Conservation (phyloP, 2,329 filamentous ascomycete genomes). For the Colletotrichum tropicale region DNA sequence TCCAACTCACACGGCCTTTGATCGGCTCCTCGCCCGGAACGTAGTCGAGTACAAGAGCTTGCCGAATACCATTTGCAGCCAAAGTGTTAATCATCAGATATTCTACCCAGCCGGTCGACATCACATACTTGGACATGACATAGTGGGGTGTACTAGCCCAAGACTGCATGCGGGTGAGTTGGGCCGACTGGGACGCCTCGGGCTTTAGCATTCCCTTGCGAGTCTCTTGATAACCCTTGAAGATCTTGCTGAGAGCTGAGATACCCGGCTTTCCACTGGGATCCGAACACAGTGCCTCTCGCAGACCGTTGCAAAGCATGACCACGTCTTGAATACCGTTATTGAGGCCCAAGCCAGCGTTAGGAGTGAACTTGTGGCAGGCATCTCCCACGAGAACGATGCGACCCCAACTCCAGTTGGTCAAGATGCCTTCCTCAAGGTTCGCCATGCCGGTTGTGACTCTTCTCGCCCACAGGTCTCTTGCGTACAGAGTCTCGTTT, state of each 20-base stretch:
- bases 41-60: not conserved
- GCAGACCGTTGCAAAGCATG: slow-evolving; percentile 30
- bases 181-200: not conserved
- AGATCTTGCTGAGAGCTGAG: not conserved
- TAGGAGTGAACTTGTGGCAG: slow-evolving; percentile 41
- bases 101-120: not conserved
- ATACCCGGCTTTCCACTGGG: not conserved
- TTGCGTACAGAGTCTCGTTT: slow-evolving; percentile 27
- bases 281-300: not conserved
- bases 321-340: slow-evolving; percentile 37
- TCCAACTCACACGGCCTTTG: not conserved
- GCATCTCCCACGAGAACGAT: slow-evolving; percentile 41
- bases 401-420: slow-evolving; percentile 36
- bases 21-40: not conserved
- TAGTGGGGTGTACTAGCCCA: not conserved
- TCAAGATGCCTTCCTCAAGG: slow-evolving; percentile 40
- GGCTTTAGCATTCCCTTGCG: not conserved
- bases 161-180: not conserved
- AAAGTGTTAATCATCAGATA: not conserved
- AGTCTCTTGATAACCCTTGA: not conserved
- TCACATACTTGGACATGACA: not conserved
- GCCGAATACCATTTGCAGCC: not conserved
- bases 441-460: slow-evolving; percentile 31
- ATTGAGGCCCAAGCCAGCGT: slow-evolving; percentile 37
- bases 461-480: slow-evolving; percentile 31